Evolutionary conservation across 768 basidiomycete species (phyloP), one percentile per base, ranked within the genome.

Genomic region (Hortiboletus flavorubellus): DNA sequence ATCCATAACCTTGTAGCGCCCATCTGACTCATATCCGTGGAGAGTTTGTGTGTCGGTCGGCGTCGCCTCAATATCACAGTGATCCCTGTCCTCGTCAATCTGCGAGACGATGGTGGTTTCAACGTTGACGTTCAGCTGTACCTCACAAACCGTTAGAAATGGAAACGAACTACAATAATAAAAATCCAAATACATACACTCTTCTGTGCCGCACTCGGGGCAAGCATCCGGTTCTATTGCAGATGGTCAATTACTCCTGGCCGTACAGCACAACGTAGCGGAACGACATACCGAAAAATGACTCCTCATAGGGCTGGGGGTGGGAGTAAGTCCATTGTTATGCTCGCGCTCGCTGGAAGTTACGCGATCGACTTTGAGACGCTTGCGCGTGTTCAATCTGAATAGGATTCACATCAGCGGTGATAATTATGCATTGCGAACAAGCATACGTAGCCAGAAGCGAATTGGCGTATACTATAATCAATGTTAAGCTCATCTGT

Each of bases 41-140:
- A 57, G 41, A 9, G 51, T 58, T 5, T 49, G 63, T 10, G 51
- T 44, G n/a, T 48, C 45, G 1, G 15, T 31, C 4, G 49, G 56
- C 21, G 33, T n/a, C 31, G 56, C 41, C 18, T 70, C 68, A 6
- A 70, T 52, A 23, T 69, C 69, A 14, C 40, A 56, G 23, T 54
- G 56, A n/a, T 59, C 61, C 35, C 61, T 59, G 34, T 59, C 50
- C 10, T 67, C 70, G 35, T 70, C 69, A 2, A 70, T 65, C 31
- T 67, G 65, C 12, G 69, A 70, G 6, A 71, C 65, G 14, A 72
- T 57, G 4, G 71, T 71, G 0, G 70, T 71, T 26, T 71, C 69
- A 4, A 71, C 71, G 41, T 71, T 71, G 56, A 71, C 69, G 14
- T 72, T 70, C 3, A 71, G 58, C 42, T 63, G 67, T 15, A 61